Evolutionary conservation across 1,139 yeast genomes (phyloP), one percentile per base, ranked within the genome.

Genomic region (Pichia sp.): DNA sequence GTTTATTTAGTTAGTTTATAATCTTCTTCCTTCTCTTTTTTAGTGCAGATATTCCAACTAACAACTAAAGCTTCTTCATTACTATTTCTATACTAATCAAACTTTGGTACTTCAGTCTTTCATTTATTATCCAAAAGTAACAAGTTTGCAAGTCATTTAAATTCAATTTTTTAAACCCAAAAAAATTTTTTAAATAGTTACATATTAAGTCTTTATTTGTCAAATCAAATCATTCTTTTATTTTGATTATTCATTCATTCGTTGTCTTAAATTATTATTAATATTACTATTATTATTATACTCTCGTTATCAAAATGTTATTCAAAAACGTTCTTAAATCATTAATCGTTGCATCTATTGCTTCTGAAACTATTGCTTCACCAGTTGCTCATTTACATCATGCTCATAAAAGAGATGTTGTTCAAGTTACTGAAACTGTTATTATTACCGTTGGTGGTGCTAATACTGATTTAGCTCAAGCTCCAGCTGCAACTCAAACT

Each of bases 351-450:
- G 59, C 73, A 54, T 61, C 68, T 43, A 55, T 66, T 45, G 40
- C 46, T 18, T 39, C 47, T 51, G 64, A 69, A 9, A 72, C 71
- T 46, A 53, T 64, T 43, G 67, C 68, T 42, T 75, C 72, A 49
- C 78, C 66, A 10, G 56, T 62, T 29, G 59, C 58, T 43, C 66
- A 62, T 44, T 53, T 60, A 48, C 69, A 68, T 56, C 79, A 74
- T 61, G 65, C 68, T 60, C 72, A 70, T 55, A 74, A 73, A 68
- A 73, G 78, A 67, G 74, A 61, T 48, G 70, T 69, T 53, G 75
- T 68, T 46, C 65, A 66, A 46, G 74, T 70, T 47, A 70, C 74
- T 53, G 67, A 64, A 52, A 69, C 74, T 53, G 70, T 68, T 42
- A 61, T 71, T 47, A 73, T 73, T 45, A 66, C 69, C 38, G 73